Conservation (phyloP, 148 eudicot species). For the Agrostemma githago region DNA sequence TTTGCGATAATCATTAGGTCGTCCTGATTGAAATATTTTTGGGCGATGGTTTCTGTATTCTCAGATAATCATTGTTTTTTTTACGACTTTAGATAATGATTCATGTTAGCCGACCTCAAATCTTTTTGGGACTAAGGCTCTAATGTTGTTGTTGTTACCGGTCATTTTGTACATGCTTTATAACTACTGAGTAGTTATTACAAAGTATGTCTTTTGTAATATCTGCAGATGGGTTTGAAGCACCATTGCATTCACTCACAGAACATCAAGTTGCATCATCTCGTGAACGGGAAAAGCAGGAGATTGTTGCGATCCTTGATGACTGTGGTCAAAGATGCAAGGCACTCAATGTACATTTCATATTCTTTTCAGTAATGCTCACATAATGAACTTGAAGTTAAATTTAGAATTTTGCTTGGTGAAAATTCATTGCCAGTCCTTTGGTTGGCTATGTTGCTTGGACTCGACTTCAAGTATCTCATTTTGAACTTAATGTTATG, state of each 20-base stretch:
- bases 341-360: neutral
- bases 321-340: slow-evolving; percentile 12
- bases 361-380: neutral
- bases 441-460: neutral
- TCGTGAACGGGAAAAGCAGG: slow-evolving; percentile 1
- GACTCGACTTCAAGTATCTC: neutral
- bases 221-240: slow-evolving; percentile 11
- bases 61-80: no score
- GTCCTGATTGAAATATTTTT: no score
- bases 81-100: no score
- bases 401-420: neutral
- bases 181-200: neutral
- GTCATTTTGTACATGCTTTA: neutral
- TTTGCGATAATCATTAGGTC: no score
- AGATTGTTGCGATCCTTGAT: slow-evolving; percentile 1
- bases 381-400: neutral
- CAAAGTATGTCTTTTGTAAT: neutral
- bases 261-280: neutral
- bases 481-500: neutral
- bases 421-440: neutral
- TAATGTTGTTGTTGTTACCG: neutral
- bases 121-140: no score
- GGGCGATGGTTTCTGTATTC: no score
- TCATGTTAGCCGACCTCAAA: no score
- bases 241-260: neutral